Evolutionary conservation across 1,284 basidiomycete species (phyloP).

Genomic region (Heterobasidion irregulare): DNA sequence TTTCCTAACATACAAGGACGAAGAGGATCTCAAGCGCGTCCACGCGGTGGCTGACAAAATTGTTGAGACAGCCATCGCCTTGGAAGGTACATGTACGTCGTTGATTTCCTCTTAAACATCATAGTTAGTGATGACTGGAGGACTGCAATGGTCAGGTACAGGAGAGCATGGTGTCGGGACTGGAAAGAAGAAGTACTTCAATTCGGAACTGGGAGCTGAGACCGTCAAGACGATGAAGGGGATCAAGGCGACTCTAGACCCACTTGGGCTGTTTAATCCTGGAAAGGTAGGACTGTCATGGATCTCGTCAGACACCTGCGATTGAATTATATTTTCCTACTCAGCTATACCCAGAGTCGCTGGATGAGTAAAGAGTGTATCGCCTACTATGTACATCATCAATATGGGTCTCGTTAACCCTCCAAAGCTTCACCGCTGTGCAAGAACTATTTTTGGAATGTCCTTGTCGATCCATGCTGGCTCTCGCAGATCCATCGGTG

Average conservation of each 20-base stretch:
- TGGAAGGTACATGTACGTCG: conserved; percentile 69
- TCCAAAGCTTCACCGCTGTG: too few relatives aligned
- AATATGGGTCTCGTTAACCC: too few relatives aligned
- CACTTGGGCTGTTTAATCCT: conserved; percentile 75
- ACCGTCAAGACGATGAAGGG: conserved; percentile 82
- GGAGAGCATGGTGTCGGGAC: conserved; percentile 88
- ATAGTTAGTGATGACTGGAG: neutral
- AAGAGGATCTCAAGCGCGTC: conserved; percentile 46
- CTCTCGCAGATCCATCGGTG: too few relatives aligned
- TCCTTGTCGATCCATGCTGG: too few relatives aligned
- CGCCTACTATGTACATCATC: too few relatives aligned
- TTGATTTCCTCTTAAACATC: neutral
- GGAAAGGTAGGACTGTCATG: conserved; percentile 49
- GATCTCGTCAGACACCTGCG: too few relatives aligned
- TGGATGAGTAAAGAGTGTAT: too few relatives aligned
- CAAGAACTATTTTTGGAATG: too few relatives aligned
- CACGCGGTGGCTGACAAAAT: conserved; percentile 53
- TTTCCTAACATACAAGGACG: conserved; percentile 51
- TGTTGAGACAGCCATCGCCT: conserved; percentile 60
- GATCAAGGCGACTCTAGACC: conserved; percentile 73
- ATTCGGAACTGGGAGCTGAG: conserved; percentile 71
- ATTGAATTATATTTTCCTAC: too few relatives aligned
- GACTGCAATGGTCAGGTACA: conserved; percentile 34
- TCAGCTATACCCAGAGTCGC: too few relatives aligned
- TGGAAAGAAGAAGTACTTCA: conserved; percentile 70